Percentiles rank a stretch among this genome's conserved stretches.
phyloP scores from a whole-genome alignment of 805 yeast species.

The Wickerhamiella kurtzmanii region DNA sequence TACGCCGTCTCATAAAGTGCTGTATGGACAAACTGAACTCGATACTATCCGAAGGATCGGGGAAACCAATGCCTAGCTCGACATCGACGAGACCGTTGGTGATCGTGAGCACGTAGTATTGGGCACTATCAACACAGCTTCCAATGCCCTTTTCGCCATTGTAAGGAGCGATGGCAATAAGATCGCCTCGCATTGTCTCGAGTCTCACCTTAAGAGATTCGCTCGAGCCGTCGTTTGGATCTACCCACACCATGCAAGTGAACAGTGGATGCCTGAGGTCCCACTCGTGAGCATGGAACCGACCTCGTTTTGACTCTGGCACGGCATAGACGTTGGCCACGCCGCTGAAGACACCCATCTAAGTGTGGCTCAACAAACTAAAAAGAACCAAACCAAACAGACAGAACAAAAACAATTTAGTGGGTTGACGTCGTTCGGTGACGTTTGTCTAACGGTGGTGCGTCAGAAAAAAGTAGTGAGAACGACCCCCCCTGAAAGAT shows the following conservation, averaged over 20 bases:
- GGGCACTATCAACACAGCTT: constrained; percentile 24
- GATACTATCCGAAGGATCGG: constrained; percentile 24
- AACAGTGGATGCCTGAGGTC: constrained; percentile 7
- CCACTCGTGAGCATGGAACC: constrained; percentile 12
- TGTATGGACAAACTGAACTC: constrained; percentile 30
- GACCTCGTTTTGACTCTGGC: constrained; percentile 8
- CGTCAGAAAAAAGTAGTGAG: no score
- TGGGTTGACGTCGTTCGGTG: no score
- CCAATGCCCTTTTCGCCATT: constrained; percentile 22
- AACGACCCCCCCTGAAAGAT: no score
- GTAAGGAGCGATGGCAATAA: constrained; percentile 29
- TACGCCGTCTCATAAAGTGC: constrained; percentile 19
- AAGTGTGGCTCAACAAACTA: background rate
- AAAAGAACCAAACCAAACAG: no score
- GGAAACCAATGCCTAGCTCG: constrained; percentile 32
- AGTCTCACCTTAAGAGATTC: constrained; percentile 19
- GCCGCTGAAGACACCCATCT: constrained; percentile 7
- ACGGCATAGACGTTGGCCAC: constrained; percentile 13
- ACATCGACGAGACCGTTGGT: constrained; percentile 25
- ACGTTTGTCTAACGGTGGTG: no score
- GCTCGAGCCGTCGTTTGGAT: constrained; percentile 13
- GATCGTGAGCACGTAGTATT: constrained; percentile 28
- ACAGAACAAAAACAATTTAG: no score
- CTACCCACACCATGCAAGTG: constrained; percentile 9
- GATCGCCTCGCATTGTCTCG: constrained; percentile 22